phyloP scores from a whole-genome alignment of 371 early-diverging fungal genomes.

The Zancudomyces culisetae region DNA sequence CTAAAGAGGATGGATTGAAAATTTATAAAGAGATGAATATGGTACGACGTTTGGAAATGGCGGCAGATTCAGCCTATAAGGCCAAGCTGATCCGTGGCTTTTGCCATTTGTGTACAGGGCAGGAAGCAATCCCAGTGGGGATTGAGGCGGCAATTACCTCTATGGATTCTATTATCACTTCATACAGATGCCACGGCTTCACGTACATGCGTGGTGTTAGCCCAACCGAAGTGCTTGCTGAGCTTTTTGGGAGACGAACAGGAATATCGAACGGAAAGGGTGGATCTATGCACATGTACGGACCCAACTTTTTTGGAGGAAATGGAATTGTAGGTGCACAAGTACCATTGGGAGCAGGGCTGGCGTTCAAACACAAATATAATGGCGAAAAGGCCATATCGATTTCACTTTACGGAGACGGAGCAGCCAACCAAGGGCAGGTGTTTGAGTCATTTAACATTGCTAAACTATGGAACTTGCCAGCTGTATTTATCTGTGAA shows the following conservation, averaged over 20 bases:
- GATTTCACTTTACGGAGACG: constrained; percentile 95
- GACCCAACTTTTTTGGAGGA: constrained; percentile 93
- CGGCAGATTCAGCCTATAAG: constrained; percentile 90
- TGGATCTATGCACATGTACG: constrained; percentile 99
- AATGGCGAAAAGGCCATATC: constrained; percentile 49
- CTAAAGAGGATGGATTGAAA: constrained; percentile 49
- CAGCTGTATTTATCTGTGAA: constrained; percentile 93
- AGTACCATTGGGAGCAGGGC: constrained; percentile 89
- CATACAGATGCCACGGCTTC: constrained; percentile 99
- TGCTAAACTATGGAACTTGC: constrained; percentile 97
- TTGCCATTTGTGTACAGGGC: constrained; percentile 98
- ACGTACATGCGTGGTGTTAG: constrained; percentile 79
- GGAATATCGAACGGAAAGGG: constrained; percentile 97
- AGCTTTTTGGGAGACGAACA: constrained; percentile 57
- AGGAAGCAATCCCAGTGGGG: constrained; percentile 96
- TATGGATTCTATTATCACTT: constrained; percentile 90
- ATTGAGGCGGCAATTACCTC: constrained; percentile 74
- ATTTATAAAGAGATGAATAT: constrained; percentile 75
- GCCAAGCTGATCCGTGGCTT: constrained; percentile 94
- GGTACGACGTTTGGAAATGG: constrained; percentile 87
- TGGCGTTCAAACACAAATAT: constrained; percentile 95
- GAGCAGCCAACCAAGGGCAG: constrained; percentile 99
- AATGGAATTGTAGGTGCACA: constrained; percentile 99
- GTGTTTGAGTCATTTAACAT: constrained; percentile 98
- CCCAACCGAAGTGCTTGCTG: constrained; percentile 56